Base-by-base conservation (phyloP, 306 rosid species). In the Cucurbita ficifolia region DNA sequence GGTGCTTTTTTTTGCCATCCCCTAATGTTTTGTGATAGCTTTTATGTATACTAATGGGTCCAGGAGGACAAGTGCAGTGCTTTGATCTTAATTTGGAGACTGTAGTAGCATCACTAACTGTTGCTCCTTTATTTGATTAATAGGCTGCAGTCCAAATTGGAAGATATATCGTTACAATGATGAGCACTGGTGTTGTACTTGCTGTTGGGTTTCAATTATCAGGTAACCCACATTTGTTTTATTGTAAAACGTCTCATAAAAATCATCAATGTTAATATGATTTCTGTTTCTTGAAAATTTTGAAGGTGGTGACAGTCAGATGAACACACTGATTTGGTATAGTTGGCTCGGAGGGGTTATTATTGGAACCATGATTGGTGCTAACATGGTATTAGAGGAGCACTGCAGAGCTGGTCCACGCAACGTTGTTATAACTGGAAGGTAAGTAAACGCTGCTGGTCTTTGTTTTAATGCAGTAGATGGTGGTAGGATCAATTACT, bases 311-410 rank as follows among this genome's bases (percentile, higher is more conserved):
- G 97, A 92, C 21, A 80, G 82, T 76, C 96, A 92, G 50, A 76
- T 92, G 96, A 85, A 86, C 73, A 84, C 85, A 21, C 63, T 92
- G 62, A 85, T 89, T 75, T 92, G 97, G 96, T 88, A 88, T 70
- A 92, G 97, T 70, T 92, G 97, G 97, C 92, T 92, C 17, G 99
- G 99, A 77, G 99, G 99, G 81, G 79, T 91, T 69, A 86, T 95
- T 53, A 89, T 95, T 77, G 99, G 99, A 35, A 91, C 96, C 39
- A 91, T 95, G 99, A 84, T 89, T 49, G 99, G 99, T 71, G 85
- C 96, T 72, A 95, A 95, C 81, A 81, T 82, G 89, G 99, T 91
- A 24, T 81, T 95, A 77, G 99, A 91, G 59, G 97, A 95, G 62
- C 95, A 89, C 75, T 89, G 83, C 73, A 90, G 97, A 10, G 96